Evolutionary conservation across 164 flowering plant genomes (phyloP).

Genomic region (Echeveria elegans): DNA sequence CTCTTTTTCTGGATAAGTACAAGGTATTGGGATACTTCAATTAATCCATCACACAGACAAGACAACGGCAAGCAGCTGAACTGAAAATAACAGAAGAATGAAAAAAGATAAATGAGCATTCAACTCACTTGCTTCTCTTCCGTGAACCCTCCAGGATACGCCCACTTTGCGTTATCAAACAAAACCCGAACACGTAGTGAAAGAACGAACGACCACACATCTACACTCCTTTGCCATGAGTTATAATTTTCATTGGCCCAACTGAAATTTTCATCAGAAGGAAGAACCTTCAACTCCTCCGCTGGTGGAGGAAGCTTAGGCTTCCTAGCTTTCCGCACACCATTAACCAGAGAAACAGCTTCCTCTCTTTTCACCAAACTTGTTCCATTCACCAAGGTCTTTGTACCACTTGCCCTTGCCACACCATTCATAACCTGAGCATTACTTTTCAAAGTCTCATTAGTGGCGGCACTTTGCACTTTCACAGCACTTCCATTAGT

Average conservation of each 20-base stretch:
- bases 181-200: conserved; percentile 70
- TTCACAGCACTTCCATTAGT: conserved; percentile 10
- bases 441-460: neutral
- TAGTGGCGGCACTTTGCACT: neutral
- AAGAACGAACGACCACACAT: too few relatives aligned
- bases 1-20: conserved; percentile 47
- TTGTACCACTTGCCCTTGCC: conserved; percentile 30
- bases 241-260: too few relatives aligned
- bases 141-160: conserved; percentile 67
- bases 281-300: conserved; percentile 56
- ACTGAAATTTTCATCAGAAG: too few relatives aligned
- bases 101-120: neutral
- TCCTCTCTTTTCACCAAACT: conserved; percentile 21
- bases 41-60: too few relatives aligned
- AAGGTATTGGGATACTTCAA: conserved; percentile 2
- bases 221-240: too few relatives aligned
- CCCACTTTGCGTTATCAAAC: conserved; percentile 82
- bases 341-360: conserved; percentile 21
- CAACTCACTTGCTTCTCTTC: conserved; percentile 76
- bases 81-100: neutral
- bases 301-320: conserved; percentile 37
- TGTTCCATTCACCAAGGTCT: too few relatives aligned
- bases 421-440: conserved; percentile 12
- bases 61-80: too few relatives aligned
- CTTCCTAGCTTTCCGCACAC: too few relatives aligned